Conservation (phyloP, 176 grass and related monocot species). For the Aechmea fasciata region DNA sequence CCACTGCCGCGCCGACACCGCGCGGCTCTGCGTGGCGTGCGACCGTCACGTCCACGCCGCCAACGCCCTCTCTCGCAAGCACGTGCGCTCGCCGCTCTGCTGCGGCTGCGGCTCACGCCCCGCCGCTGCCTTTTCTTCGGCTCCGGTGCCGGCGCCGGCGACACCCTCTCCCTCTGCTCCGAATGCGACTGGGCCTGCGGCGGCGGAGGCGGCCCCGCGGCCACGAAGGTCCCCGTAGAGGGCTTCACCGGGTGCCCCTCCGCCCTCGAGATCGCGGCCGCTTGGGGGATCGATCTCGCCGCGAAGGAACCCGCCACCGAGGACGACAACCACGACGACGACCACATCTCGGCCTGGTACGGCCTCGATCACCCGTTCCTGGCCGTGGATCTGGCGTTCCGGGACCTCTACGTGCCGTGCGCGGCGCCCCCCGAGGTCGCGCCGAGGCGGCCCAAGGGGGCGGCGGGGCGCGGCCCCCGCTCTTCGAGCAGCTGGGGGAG, state of each 20-base stretch:
- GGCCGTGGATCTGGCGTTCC: slow-evolving; percentile 26
- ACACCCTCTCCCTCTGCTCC: slow-evolving; percentile 28
- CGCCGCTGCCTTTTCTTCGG: slow-evolving; percentile 22
- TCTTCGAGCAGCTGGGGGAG: slow-evolving; percentile 51
- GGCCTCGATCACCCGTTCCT: slow-evolving; percentile 41
- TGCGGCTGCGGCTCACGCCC: slow-evolving; percentile 30
- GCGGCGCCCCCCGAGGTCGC: slow-evolving; percentile 27
- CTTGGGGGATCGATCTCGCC: slow-evolving; percentile 52
- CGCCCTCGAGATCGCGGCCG: slow-evolving; percentile 46
- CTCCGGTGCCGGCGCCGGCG: background rate
- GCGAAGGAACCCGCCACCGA: background rate
- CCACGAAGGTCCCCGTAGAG: slow-evolving; percentile 20
- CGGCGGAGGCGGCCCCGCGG: background rate
- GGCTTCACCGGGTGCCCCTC: slow-evolving; percentile 57
- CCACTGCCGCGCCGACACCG: slow-evolving; percentile 61
- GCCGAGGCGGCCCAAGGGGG: background rate
- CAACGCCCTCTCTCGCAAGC: slow-evolving; percentile 52
- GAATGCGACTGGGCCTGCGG: slow-evolving; percentile 19
- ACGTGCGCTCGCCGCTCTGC: slow-evolving; percentile 55
- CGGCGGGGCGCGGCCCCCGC: slow-evolving; percentile 19
- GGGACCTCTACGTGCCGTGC: slow-evolving; percentile 61
- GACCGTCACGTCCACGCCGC: slow-evolving; percentile 67
- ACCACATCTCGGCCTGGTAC: too few relatives aligned
- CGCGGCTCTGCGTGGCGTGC: slow-evolving; percentile 55
- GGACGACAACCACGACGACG: too few relatives aligned